These are phyloP conservation scores for Ophiostoma novo-ulmi DNA, from an alignment of 2,329 filamentous ascomycete genomes.

Conservation along the genomic window DNA sequence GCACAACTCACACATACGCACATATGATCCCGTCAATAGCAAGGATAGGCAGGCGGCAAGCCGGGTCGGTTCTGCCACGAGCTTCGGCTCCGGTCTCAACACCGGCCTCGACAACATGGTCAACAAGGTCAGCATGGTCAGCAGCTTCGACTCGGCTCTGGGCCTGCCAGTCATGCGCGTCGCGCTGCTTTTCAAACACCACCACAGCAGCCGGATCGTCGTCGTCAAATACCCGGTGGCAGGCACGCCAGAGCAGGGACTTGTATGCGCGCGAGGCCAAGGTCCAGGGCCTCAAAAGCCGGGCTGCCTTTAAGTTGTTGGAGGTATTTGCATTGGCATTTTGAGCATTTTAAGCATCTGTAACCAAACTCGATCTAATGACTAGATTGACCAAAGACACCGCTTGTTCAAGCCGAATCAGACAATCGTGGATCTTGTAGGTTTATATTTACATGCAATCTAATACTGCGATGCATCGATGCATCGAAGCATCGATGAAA, in stretches of 20 bases:
- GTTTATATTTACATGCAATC: conserved; percentile 28
- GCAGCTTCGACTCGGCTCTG: not conserved
- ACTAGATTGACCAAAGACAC: conserved; percentile 75
- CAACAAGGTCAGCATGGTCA: not conserved
- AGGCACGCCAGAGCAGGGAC: conserved; percentile 70
- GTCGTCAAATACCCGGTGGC: conserved; percentile 73
- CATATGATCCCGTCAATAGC: not conserved
- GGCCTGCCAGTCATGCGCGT: not conserved
- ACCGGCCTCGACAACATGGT: not conserved
- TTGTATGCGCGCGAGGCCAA: conserved; percentile 68
- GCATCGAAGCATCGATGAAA: too few species aligned
- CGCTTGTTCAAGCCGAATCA: conserved; percentile 72
- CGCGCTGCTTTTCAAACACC: not conserved
- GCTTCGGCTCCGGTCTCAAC: not conserved
- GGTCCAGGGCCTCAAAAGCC: conserved; percentile 75
- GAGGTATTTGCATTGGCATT: conserved; percentile 50
- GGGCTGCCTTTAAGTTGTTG: conserved; percentile 88
- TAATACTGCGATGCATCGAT: too few species aligned
- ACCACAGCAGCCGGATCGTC: not conserved
- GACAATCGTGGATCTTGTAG: conserved; percentile 83
- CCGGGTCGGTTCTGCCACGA: not conserved
- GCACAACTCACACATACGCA: not conserved
- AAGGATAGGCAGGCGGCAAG: conserved; percentile 4
- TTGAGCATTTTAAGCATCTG: too few species aligned
- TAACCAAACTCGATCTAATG: not conserved